phyloP scores from a whole-genome alignment of 1,284 basidiomycete genomes.

The Ustilago shanxiensis region DNA sequence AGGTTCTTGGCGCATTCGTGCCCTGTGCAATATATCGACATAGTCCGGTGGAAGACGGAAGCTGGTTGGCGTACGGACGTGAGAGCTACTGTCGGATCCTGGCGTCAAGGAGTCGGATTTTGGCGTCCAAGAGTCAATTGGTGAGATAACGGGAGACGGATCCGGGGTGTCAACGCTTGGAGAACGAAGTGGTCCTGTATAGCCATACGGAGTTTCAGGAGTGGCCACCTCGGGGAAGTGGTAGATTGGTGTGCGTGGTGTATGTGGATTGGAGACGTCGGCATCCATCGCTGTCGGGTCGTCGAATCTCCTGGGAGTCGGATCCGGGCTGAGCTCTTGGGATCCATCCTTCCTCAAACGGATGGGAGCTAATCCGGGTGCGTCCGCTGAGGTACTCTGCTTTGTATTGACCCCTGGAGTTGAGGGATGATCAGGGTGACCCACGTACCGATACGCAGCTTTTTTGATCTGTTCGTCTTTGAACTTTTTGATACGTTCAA shows the following conservation, averaged over 20 bases:
- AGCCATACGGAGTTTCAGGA: background rate
- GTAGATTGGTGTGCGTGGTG: background rate
- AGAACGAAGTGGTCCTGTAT: background rate
- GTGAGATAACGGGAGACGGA: conserved; percentile 10
- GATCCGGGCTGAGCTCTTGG: conserved; percentile 10
- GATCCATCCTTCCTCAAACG: background rate
- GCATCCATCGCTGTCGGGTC: conserved; percentile 16
- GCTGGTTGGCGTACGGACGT: background rate
- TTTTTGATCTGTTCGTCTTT: conserved; percentile 15
- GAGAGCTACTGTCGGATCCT: background rate
- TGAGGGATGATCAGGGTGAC: conserved; percentile 21
- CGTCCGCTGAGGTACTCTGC: background rate
- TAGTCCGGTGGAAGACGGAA: conserved; percentile 24
- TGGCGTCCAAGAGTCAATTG: background rate
- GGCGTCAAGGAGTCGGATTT: background rate
- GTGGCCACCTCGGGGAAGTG: background rate
- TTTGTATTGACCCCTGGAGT: background rate
- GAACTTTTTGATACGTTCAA: conserved; percentile 5
- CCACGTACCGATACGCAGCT: conserved; percentile 24
- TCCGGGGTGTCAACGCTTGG: background rate
- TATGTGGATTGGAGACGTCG: conserved; percentile 21
- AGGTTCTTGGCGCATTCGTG: background rate
- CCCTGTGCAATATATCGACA: conserved; percentile 3
- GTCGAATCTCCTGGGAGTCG: background rate
- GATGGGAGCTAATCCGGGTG: conserved; percentile 13